Conservation (phyloP, 2,329 filamentous ascomycete species). For the Colletotrichum cordylinicola region DNA sequence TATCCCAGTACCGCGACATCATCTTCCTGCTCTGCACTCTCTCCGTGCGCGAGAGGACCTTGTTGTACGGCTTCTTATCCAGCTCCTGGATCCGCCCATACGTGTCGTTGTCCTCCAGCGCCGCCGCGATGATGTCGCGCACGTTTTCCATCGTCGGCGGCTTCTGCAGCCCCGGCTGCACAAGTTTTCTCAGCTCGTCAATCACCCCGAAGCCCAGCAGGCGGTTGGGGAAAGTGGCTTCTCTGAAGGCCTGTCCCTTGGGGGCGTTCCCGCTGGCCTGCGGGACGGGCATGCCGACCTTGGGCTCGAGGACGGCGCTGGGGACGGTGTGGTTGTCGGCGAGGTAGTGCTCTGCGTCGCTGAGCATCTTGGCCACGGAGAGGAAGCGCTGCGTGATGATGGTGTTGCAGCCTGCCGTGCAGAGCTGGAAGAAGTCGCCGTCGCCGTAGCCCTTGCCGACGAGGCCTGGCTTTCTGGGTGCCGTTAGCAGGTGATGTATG, state of each 20-base stretch:
- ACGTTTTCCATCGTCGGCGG: conserved; percentile 56
- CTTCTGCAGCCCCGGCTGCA: conserved; percentile 31
- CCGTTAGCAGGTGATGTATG: fast-evolving
- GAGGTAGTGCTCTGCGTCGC: conserved; percentile 58
- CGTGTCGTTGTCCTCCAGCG: conserved; percentile 40
- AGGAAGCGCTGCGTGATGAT: conserved; percentile 63
- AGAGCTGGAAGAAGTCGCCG: conserved; percentile 54
- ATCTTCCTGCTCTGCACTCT: conserved; percentile 58
- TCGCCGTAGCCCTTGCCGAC: conserved; percentile 67
- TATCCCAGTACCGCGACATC: conserved; percentile 76
- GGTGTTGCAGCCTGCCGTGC: conserved; percentile 52
- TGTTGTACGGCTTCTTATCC: conserved; percentile 25
- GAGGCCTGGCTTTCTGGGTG: conserved; percentile 30
- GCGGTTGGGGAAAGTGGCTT: conserved; percentile 60
- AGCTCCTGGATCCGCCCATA: background rate
- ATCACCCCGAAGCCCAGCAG: conserved; percentile 56
- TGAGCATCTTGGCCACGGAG: conserved; percentile 65
- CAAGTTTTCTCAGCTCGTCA: conserved; percentile 43
- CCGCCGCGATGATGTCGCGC: conserved; percentile 52
- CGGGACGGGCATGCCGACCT: conserved; percentile 53
- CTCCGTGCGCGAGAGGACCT: conserved; percentile 19
- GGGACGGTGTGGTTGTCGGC: conserved; percentile 61
- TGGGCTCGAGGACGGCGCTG: conserved; percentile 67
- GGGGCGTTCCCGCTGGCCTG: conserved; percentile 25
- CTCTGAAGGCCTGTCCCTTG: conserved; percentile 27